These are phyloP conservation scores for Blastobotrys malaysiensis DNA, from an alignment of 1,139 yeast species.

Conservation along the genomic window DNA sequence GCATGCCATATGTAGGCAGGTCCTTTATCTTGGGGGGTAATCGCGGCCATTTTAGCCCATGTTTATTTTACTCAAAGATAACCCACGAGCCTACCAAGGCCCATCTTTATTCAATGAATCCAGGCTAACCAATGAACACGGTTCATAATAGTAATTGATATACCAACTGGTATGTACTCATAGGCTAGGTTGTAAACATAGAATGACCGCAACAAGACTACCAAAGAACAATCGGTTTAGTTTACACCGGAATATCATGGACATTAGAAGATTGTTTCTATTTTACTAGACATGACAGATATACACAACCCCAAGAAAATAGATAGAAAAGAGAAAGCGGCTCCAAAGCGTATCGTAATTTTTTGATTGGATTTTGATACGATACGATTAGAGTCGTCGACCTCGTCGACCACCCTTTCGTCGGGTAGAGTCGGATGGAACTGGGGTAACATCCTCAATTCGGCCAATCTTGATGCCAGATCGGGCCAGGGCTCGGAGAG, in stretches of 20 bases:
- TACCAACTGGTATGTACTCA: no score
- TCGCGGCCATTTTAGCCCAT: not conserved
- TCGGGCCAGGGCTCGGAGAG: slow-evolving; percentile 99
- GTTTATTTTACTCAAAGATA: not conserved
- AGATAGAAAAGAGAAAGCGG: not conserved
- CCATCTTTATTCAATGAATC: no score
- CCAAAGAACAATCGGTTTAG: no score
- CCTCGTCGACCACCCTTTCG: slow-evolving; percentile 99
- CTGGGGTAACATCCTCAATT: slow-evolving; percentile 99
- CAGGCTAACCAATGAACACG: no score
- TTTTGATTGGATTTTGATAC: not conserved
- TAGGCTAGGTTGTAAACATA: no score
- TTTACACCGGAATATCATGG: not conserved
- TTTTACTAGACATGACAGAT: not conserved
- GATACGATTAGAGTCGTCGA: slow-evolving; percentile 68
- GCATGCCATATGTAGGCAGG: not conserved
- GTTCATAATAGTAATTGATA: no score
- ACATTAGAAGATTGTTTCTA: not conserved
- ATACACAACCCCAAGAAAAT: not conserved
- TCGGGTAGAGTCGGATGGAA: slow-evolving; percentile 99
- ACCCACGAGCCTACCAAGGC: not conserved
- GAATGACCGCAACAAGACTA: no score
- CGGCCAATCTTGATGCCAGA: slow-evolving; percentile 99
- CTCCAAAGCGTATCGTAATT: not conserved
- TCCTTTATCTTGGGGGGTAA: not conserved